Conservation (phyloP, 108 stramenopile genomes). For the Cyclotella distinguenda region DNA sequence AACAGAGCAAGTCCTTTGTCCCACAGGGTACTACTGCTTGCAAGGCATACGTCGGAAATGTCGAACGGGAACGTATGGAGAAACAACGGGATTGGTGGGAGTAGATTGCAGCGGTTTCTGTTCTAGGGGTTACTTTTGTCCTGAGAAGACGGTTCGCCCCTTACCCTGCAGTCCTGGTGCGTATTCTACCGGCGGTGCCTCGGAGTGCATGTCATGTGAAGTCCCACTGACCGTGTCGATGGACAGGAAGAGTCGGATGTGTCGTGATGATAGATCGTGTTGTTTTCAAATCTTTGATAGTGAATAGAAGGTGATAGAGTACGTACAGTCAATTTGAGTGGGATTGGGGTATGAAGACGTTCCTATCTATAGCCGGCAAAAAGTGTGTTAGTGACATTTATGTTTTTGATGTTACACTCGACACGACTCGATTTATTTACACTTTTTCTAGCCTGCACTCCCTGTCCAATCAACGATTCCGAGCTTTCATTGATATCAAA, state of each 20-base stretch:
- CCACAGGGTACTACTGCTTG: slow-evolving; percentile 25
- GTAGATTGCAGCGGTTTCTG: slow-evolving; percentile 29
- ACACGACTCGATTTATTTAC: neutral
- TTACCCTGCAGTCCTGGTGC: slow-evolving; percentile 37
- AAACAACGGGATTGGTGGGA: slow-evolving; percentile 4
- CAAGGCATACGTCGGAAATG: slow-evolving; percentile 18
- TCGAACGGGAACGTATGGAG: slow-evolving; percentile 29
- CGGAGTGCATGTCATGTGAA: slow-evolving; percentile 43
- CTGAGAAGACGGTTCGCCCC: slow-evolving; percentile 27
- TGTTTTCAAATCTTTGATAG: slow-evolving; percentile 34
- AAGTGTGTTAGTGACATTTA: no score
- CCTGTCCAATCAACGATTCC: no score
- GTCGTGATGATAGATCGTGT: slow-evolving; percentile 37
- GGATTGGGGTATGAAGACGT: neutral
- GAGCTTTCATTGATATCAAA: no score
- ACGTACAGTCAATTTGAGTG: neutral
- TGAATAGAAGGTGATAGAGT: no score
- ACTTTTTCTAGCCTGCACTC: no score
- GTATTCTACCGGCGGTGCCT: slow-evolving; percentile 43
- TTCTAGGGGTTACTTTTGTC: slow-evolving; percentile 36
- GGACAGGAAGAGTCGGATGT: slow-evolving; percentile 36
- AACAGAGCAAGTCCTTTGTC: slow-evolving; percentile 36
- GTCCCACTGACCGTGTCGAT: slow-evolving; percentile 26
- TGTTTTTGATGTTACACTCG: no score
- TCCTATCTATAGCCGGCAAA: no score